Evolutionary conservation across 176 grass and related monocot genomes (phyloP), one percentile per base, ranked within the genome.

Genomic region (Paspalum vaginatum): DNA sequence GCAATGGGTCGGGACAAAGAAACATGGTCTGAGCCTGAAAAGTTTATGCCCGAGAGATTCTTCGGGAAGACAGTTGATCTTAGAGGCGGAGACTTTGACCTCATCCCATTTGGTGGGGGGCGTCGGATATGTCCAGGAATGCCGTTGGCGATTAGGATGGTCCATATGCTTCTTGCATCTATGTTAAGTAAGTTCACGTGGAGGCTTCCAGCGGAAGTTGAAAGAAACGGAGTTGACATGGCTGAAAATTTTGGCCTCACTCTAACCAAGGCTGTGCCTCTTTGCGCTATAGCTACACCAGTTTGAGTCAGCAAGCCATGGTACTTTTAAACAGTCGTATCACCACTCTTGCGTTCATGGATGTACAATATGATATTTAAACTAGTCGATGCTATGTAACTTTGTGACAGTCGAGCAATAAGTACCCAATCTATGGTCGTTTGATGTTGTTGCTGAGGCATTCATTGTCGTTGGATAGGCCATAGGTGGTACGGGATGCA

Each of bases 1-100:
- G 80, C 85, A 1, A 79, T 87, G 15, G 75, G 79, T 0, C 25
- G 50, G 9, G 85, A 91, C 24, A 2, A 52, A 0, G 66, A 40
- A 2, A 40, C 76, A 2, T 91, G 89, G 89, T 7, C 47, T 38
- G 81, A 88, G 0, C 76, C 89, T 0, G 80, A 85, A 5, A 60
- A 22, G 0, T 91, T 91, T 24, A 73, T 83, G 74, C 89, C 85
- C 0, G 89, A 88, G 8, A 84, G 89, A 16, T 91, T 91, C 6
- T 0, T 91, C 0, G 85, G 54, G 0, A 81, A n/a, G 9, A 6
- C 38, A 0, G 2, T 81, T 1, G 85, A 87, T 39, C 69, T 81
- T 11, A 64, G 24, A 18, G 89, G 85, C 5, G 37, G 40, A 0
- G 78, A 92, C 13, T 85, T 92, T 4, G 56, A 66, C 11, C 68